Evolutionary conservation across 768 basidiomycete genomes (phyloP).

Genomic region (Lactarius indigo): DNA sequence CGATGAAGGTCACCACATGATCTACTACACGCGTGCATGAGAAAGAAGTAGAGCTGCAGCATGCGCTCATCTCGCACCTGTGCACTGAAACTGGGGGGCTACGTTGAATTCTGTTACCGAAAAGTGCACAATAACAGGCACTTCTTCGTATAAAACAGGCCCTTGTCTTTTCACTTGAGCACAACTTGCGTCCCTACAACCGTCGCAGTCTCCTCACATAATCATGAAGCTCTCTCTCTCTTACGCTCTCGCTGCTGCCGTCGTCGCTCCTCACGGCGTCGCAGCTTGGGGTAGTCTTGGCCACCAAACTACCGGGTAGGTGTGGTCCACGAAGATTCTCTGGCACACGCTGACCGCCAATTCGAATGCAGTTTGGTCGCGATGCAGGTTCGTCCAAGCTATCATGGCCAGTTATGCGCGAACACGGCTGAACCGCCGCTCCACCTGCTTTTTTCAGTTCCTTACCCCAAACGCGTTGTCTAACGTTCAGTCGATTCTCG

Average conservation of each 20-base stretch:
- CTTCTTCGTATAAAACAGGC: not conserved
- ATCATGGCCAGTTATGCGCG: not conserved
- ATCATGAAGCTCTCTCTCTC: conserved; percentile 10
- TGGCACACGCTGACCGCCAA: not conserved
- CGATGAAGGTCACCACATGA: not conserved
- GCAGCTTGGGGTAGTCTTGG: conserved; percentile 31
- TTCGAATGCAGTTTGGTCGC: conserved; percentile 11
- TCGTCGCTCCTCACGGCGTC: conserved; percentile 2
- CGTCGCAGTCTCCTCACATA: not conserved
- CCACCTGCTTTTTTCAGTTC: conserved; percentile 36
- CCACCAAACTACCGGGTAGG: conserved; percentile 30
- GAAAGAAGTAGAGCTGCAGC: not conserved
- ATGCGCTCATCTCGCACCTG: not conserved
- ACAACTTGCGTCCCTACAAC: not conserved
- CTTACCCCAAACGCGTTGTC: conserved; percentile 45
- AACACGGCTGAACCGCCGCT: not conserved
- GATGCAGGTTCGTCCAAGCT: conserved; percentile 15
- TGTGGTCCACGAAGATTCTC: not conserved
- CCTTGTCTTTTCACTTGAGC: not conserved
- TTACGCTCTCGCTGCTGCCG: conserved; percentile 2
- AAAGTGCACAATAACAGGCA: not conserved
- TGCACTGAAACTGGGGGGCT: not conserved
- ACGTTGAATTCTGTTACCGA: not conserved
- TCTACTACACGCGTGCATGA: not conserved
- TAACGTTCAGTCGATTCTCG: conserved; percentile 45